Evolutionary conservation across 306 rosid genomes (phyloP), one percentile per base, ranked within the genome.

Genomic region (Ochetophila trinervis): DNA sequence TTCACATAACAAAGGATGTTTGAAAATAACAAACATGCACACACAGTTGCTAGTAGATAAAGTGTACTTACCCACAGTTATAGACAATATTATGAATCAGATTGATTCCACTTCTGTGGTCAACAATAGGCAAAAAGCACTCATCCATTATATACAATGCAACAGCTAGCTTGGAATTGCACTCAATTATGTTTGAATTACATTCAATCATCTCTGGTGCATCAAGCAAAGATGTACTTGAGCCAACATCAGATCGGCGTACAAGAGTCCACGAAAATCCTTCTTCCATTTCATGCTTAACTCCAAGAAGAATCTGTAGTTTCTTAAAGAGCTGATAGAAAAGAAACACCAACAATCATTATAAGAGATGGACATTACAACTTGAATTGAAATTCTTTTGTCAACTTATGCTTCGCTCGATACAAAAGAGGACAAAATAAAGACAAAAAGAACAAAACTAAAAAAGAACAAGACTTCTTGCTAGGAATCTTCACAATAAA

Each of bases 81-180:
- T 92, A 89, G 35, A 87, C 74, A 82, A 92, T 78, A 74, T 87
- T 85, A 69, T 80, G 98, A 63, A 92, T 80, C 84, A 89, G 83
- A 80, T 92, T 89, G 65, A 80, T 71, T 72, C 96, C 95, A 35
- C 98, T 89, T 84, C 95, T 92, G 30, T 87, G 89, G 74, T 92
- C 96, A 74, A 87, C 79, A 70, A 83, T 73, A 30, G 98, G 96
- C 84, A 87, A 81, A 85, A 92, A 92, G 77, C 98, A 92, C 84
- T 92, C 98, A 11, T 92, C 88, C 98, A 92, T 87, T 59, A 92
- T 47, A 57, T 76, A 79, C 74, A 89, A 71, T 21, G 96, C 91
- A 77, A 92, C 95, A 71, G 96, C 96, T 65, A 92, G 84, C 89
- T 84, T 87, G 70, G 95, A 81, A 79, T 92, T 92, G 74, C 85